These are phyloP conservation scores for Ascomycota sp. DNA, from an alignment of 2,329 filamentous ascomycete genomes.

Conservation along the genomic window DNA sequence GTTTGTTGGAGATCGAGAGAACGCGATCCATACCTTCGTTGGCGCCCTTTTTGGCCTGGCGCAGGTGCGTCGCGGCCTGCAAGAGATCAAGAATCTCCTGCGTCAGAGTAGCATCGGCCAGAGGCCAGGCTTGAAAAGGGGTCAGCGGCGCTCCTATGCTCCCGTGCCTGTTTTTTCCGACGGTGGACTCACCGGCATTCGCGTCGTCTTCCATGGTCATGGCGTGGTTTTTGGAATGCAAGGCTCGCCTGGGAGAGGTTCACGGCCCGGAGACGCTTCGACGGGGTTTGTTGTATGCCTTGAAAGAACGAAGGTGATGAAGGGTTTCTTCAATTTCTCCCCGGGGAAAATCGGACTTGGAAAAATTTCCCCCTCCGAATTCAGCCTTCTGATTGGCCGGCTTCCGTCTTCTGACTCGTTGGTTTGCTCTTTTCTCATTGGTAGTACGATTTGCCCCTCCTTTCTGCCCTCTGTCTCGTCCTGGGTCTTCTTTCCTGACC, in stretches of 20 bases:
- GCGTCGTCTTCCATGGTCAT: slow-evolving; percentile 8
- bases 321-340: no score
- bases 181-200: slow-evolving; percentile 5
- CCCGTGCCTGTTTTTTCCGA: no score
- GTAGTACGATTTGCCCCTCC: no score
- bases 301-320: no score
- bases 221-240: slow-evolving; percentile 2
- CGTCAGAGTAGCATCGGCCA: slow-evolving; percentile 53
- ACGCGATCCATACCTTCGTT: slow-evolving; percentile 36
- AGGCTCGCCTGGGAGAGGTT: slow-evolving; percentile 26
- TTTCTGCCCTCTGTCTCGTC: no score
- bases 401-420: no score
- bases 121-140: slow-evolving; percentile 36
- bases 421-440: no score
- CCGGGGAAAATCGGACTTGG: neutral
- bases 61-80: slow-evolving; percentile 44
- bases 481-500: no score
- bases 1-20: neutral
- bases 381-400: no score
- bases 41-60: slow-evolving; percentile 75
- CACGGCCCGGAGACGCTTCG: slow-evolving; percentile 22
- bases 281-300: no score
- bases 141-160: neutral
- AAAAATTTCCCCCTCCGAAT: no score
- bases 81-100: slow-evolving; percentile 70